Conservation (phyloP, 2,329 filamentous ascomycete species). For the Xylaria sp. region DNA sequence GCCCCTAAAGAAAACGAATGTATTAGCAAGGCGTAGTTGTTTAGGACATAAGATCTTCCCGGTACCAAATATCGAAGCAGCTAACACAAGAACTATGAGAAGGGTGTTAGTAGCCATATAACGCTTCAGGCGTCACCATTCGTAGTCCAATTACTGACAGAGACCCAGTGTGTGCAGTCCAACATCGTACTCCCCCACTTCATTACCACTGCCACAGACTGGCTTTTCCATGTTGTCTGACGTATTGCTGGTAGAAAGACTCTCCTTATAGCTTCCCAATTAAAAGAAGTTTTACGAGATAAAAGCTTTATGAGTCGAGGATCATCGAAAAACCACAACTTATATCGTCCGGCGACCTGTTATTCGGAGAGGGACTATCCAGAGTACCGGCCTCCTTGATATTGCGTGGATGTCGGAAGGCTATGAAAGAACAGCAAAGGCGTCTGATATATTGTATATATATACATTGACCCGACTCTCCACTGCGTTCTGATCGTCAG, state of each 20-base stretch:
- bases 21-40: slow-evolving; percentile 29
- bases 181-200: slow-evolving; percentile 56
- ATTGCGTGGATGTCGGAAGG: slow-evolving; percentile 12
- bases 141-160: slow-evolving; percentile 51
- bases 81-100: slow-evolving; percentile 54
- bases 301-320: slow-evolving; percentile 33
- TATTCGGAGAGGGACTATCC: slow-evolving; percentile 43
- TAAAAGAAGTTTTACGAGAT: background rate
- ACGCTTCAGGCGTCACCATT: background rate
- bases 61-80: slow-evolving; percentile 54
- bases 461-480: background rate
- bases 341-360: slow-evolving; percentile 55
- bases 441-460: slow-evolving; percentile 4
- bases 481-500: background rate
- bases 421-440: background rate
- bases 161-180: slow-evolving; percentile 55
- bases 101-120: background rate
- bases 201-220: slow-evolving; percentile 52
- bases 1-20: slow-evolving; percentile 50
- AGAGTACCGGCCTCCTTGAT: slow-evolving; percentile 32
- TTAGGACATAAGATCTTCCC: background rate
- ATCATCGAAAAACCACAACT: slow-evolving; percentile 34
- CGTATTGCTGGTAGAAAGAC: slow-evolving; percentile 38
- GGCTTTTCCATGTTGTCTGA: slow-evolving; percentile 50
- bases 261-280: background rate